These are phyloP conservation scores for Fusarium acutatum DNA, from an alignment of 2,329 filamentous ascomycete species.

Conservation along the genomic window DNA sequence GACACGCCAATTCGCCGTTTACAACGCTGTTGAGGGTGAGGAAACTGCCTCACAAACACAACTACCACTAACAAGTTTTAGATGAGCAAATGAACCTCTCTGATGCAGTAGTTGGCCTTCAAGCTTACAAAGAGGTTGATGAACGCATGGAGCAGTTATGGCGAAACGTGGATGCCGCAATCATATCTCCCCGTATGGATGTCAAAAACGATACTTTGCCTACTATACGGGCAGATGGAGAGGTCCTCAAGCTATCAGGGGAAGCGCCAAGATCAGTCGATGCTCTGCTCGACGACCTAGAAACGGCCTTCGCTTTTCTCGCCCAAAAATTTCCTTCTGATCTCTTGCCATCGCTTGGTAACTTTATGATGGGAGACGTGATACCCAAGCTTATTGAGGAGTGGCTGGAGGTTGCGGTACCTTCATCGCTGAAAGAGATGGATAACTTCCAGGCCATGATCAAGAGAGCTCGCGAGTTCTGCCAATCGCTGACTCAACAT, in stretches of 20 bases:
- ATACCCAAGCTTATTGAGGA: slow-evolving; percentile 72
- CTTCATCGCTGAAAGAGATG: slow-evolving; percentile 76
- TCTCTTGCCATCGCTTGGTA: slow-evolving; percentile 68
- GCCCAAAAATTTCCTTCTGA: slow-evolving; percentile 61
- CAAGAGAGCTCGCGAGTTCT: slow-evolving; percentile 71
- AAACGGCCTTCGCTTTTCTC: slow-evolving; percentile 61
- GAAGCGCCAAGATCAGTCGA: slow-evolving; percentile 56
- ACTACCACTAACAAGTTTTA: slow-evolving; percentile 38
- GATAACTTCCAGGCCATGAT: slow-evolving; percentile 75
- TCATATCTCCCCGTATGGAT: slow-evolving; percentile 68
- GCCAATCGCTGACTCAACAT: slow-evolving; percentile 66
- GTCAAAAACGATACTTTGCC: slow-evolving; percentile 46
- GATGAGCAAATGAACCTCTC: slow-evolving; percentile 62
- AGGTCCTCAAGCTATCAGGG: slow-evolving; percentile 54
- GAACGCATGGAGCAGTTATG: slow-evolving; percentile 68
- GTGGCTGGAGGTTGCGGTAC: slow-evolving; percentile 82
- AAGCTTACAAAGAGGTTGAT: slow-evolving; percentile 69
- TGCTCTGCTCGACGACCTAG: slow-evolving; percentile 63
- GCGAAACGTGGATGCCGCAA: slow-evolving; percentile 67
- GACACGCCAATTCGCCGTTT: slow-evolving; percentile 64
- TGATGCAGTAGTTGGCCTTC: slow-evolving; percentile 64
- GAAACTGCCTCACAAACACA: not conserved
- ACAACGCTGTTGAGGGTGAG: slow-evolving; percentile 60
- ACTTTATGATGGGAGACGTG: slow-evolving; percentile 74
- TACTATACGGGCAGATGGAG: slow-evolving; percentile 52